Evolutionary conservation across 1,284 basidiomycete species (phyloP), one percentile per base, ranked within the genome.

Genomic region (Pseudozyma sp.): DNA sequence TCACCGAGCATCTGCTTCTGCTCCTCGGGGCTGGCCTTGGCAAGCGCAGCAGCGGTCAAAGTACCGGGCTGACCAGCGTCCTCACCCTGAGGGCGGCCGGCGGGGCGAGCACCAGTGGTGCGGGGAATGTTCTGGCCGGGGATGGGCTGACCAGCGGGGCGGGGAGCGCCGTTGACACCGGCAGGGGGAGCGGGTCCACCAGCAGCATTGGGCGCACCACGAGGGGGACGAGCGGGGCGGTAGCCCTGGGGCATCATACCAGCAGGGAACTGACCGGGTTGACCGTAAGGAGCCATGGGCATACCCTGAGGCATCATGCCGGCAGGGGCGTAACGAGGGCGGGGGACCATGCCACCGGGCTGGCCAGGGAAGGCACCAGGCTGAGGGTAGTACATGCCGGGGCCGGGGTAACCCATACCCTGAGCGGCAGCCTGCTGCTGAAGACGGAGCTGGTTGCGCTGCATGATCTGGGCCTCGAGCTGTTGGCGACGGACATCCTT

Each of bases 401-500:
- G 83, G 44, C 79, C 81, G 31, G 82, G 80, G 79, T 83, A 85
- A 72, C 82, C 82, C 59, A 79, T 76, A 43, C 72, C 70, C 70
- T 81, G 79, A 52, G 81, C 83, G 50, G 81, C 81, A 42, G 82
- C 79, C 77, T 84, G 82, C 80, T 85, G 83, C 75, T 85, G 83
- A 52, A 85, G 63, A 48, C 83, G 82, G 39, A 85, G 76, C 77
- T 85, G 83, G 82, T 85, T 85, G 70, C 82, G 82, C 80, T 85
- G 83, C 82, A 85, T 83, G 74, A 85, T 81, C 74, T 99, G 97
- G 83, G 93, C 95, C 89, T 99, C 97, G 82, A 99, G 90, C 86
- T 99, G 96, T 87, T 99, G 97, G 84, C 96, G 91, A 85, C 97
- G 93, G 80, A 96, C 94, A 85, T 99, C 97, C 81, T 96, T 95